Base-by-base conservation (phyloP, 352 stramenopile species). In the Phytopythium vexans region DNA sequence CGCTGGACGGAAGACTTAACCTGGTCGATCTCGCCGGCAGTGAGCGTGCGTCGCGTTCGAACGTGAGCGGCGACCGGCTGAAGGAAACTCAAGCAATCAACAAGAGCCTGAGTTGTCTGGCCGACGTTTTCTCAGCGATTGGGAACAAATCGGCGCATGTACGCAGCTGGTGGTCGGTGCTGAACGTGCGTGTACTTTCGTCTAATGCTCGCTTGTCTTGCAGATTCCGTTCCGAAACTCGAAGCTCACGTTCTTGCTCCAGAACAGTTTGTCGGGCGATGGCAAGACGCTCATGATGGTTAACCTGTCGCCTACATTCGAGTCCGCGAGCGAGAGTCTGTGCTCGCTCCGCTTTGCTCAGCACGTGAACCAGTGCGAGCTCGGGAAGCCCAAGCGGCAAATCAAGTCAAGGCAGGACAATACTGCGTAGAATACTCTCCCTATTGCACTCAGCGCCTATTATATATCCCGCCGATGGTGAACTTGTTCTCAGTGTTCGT, bases 271-370 rank as follows among this genome's bases (percentile, higher is more conserved):
- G 1, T 97, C 93, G 35, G 97, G 97, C 15, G 95, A 99, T 74
- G 96, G 96, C 39, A 99, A 99, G 73, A 98, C 96, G 36, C 70
- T 99, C 16, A 99, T 99, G 96, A 98, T 99, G 81, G 96, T 90
- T 11, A 99, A 99, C 68, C 71, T 99, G 21, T 98, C 93, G 41
- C 96, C 97, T 6, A 98, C 96, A 14, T 49, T 89, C 8, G 91
- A 97, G 53, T 98, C 95, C 43, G 90, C 91, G 41, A 86, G 85
- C 54, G 97, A 99, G 69, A 98, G 92, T 64, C 72, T 99, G 6
- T 99, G 97, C 68, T 99, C 96, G 41, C 72, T 99, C 37, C 82
- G 97, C 21, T 99, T 99, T 68, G 97, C 97, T 1, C 78, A 91
- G 52, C 79, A 96, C 65, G 95, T 98, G 10, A 98, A 98, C 72